Base-by-base conservation (phyloP, 108 stramenopile species). In the Skeletonema menzelii region DNA sequence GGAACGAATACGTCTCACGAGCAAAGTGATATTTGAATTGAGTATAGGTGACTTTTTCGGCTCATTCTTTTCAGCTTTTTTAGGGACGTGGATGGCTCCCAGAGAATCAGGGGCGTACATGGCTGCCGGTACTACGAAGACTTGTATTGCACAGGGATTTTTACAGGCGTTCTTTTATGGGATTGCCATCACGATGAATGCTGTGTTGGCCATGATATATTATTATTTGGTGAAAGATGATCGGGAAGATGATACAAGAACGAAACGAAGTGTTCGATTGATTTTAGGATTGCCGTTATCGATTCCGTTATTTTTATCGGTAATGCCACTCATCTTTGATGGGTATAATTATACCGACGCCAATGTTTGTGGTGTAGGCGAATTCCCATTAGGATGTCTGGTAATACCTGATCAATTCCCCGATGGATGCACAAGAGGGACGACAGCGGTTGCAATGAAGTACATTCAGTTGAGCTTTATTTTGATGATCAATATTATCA, bases 11-110 rank as follows among this genome's bases (percentile, higher is more conserved):
- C 65, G 65, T 3, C 37, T 75, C 14, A 75, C 74, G 24, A 20
- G 20, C 27, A 53, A 59, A 49, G 34, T 75, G 4, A 60, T 75
- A 26, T 67, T 75, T 42, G 74, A 75, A 65, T 67, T 72, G 59
- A 72, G 71, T 55, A 13, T 62, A 4, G 47, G 55, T 46, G 47
- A 53, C 47, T 63, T 72, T 19, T 63, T 42, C 8, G 44, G 49
- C 6, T 63, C 71, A 12, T 72, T 72, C 59, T 72, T 72, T 35
- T 62, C 71, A 1, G 56, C 69, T 1, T 61, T 73, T 26, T 46
- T 79, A 49, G 61, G 66, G 31, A 79, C 78, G 15, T 79, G 72
- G 78, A 79, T 79, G 72, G 67, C 73, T n/a, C 73, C 66, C 0
- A 59, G 53, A 31, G 78, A 79, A 10, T 46, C 27, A 5, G 78